These are phyloP conservation scores for Apiospora pterosperma DNA, from an alignment of 2,329 filamentous ascomycete genomes.

Conservation along the genomic window DNA sequence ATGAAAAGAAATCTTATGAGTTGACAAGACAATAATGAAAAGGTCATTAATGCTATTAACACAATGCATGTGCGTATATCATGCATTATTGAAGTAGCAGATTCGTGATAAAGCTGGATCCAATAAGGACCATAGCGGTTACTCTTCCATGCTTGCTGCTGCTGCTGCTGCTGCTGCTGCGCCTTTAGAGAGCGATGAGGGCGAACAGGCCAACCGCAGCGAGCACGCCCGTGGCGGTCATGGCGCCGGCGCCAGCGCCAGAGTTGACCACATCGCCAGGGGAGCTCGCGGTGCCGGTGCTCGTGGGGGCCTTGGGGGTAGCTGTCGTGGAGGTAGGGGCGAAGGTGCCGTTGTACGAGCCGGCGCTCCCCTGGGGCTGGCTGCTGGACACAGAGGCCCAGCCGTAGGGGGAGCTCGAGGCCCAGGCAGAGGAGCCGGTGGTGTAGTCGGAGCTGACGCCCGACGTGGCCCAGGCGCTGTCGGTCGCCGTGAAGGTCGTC, in stretches of 20 bases:
- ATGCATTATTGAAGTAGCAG: background rate
- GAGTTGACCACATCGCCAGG: background rate
- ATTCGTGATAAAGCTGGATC: background rate
- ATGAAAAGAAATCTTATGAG: background rate
- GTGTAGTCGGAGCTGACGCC: background rate
- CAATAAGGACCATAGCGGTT: no score
- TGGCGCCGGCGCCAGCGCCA: background rate
- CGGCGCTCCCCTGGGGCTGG: background rate
- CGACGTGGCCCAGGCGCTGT: background rate
- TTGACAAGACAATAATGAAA: background rate
- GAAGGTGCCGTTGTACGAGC: background rate
- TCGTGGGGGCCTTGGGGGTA: background rate
- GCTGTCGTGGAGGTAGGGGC: background rate
- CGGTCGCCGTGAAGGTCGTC: background rate
- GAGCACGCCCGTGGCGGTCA: background rate
- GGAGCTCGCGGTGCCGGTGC: background rate
- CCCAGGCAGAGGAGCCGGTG: background rate
- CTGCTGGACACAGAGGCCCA: background rate
- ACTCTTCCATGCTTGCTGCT: background rate
- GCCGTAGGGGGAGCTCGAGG: background rate
- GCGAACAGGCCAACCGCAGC: background rate
- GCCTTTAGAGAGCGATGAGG: background rate
- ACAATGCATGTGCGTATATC: background rate
- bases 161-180: background rate
- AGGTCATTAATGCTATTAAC: background rate